A percentile compares a stretch with the other conserved stretches of the same genome.
phyloP scores from a whole-genome alignment of 2,329 filamentous ascomycete genomes.

The Nigrograna mackinnonii region DNA sequence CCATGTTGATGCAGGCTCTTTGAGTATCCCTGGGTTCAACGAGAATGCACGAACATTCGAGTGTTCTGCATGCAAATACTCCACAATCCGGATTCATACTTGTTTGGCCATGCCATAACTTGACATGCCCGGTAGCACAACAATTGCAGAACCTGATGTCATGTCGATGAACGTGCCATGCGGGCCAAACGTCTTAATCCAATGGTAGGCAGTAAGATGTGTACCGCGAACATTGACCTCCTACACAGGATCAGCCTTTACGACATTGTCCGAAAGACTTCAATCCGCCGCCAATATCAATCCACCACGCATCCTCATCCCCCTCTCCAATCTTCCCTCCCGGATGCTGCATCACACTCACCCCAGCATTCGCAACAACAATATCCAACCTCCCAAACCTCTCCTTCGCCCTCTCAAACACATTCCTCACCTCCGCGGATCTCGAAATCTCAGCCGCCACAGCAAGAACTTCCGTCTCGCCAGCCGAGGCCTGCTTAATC shows the following conservation, averaged over 20 bases:
- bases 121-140: constrained; percentile 19
- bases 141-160: constrained; percentile 20
- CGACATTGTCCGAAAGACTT: too few relatives aligned
- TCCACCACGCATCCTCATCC: too few relatives aligned
- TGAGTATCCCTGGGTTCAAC: constrained; percentile 27
- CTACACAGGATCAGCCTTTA: too few relatives aligned
- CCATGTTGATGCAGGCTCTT: too few relatives aligned
- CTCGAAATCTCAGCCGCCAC: constrained; percentile 8
- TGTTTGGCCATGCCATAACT: too few relatives aligned
- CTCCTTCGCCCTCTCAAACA: constrained; percentile 6
- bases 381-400: constrained; percentile 7
- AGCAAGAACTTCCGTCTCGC: constrained; percentile 6
- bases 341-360: too few relatives aligned
- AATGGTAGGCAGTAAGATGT: constrained; percentile 22
- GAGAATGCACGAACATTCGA: constrained; percentile 26
- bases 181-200: constrained; percentile 19
- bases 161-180: constrained; percentile 29
- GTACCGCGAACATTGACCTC: constrained; percentile 25
- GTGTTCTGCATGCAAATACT: too few relatives aligned
- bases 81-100: too few relatives aligned
- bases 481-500: not conserved
- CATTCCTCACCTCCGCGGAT: not conserved
- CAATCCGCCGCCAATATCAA: too few relatives aligned
- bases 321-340: too few relatives aligned
- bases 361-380: too few relatives aligned